A percentile compares a stretch with the other conserved stretches of the same genome.
Conservation (phyloP, 1,284 basidiomycete species). For the Flammula alnicola region DNA sequence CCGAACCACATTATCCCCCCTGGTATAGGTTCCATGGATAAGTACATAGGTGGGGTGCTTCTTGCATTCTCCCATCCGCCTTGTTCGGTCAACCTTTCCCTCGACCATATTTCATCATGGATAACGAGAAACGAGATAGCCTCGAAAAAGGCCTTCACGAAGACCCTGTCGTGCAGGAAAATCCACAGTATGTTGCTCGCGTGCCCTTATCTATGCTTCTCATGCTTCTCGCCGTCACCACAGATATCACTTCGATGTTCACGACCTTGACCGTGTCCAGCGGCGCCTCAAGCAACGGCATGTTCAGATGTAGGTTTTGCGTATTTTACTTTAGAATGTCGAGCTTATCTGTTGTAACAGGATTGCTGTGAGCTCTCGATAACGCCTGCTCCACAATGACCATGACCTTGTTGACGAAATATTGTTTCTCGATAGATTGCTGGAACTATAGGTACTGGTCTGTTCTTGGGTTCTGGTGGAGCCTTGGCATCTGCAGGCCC, state of each 20-base stretch:
- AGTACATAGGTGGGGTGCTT: slow-evolving; percentile 8
- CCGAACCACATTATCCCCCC: slow-evolving; percentile 10
- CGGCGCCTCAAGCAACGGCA: slow-evolving; percentile 70
- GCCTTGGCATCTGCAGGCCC: slow-evolving; percentile 61
- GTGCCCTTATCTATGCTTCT: neutral
- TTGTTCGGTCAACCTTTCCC: slow-evolving; percentile 1
- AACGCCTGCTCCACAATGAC: neutral
- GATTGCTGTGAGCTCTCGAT: slow-evolving; percentile 54
- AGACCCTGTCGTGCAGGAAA: slow-evolving; percentile 11
- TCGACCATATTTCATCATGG: slow-evolving; percentile 9
- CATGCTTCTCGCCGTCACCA: neutral
- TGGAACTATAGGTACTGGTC: slow-evolving; percentile 77
- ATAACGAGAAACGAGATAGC: slow-evolving; percentile 15
- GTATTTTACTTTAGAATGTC: neutral
- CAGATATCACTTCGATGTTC: slow-evolving; percentile 52
- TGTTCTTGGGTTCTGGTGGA: slow-evolving; percentile 81
- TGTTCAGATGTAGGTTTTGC: slow-evolving; percentile 63
- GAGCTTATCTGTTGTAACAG: slow-evolving; percentile 34
- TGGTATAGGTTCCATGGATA: neutral
- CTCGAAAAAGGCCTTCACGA: slow-evolving; percentile 18
- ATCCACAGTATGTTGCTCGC: slow-evolving; percentile 23
- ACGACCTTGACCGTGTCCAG: slow-evolving; percentile 65
- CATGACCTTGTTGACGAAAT: neutral
- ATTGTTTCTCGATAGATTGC: slow-evolving; percentile 53
- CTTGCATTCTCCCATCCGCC: slow-evolving; percentile 8